These are phyloP conservation scores for Globisporangium apiculatum DNA, from an alignment of 352 stramenopile species.

Conservation along the genomic window DNA sequence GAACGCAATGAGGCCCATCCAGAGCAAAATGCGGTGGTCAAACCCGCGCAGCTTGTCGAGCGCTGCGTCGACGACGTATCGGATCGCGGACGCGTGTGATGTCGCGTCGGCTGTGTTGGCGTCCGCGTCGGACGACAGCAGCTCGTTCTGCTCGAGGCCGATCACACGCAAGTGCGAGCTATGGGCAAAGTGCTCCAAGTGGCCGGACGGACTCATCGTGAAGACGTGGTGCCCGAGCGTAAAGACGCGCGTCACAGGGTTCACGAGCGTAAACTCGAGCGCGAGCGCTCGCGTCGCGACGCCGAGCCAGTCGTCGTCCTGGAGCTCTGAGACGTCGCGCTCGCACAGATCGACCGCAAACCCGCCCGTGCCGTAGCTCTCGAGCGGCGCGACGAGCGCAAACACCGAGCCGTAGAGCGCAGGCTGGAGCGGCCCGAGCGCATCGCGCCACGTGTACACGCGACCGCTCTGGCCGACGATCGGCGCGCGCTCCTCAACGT, in stretches of 20 bases:
- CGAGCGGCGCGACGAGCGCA: constrained; percentile 29
- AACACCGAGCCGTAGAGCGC: constrained; percentile 53
- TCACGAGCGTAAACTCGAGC: constrained; percentile 84
- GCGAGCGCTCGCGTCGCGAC: constrained; percentile 73
- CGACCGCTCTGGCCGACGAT: constrained; percentile 39
- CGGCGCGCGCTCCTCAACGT: constrained; percentile 38
- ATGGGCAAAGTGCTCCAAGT: constrained; percentile 76
- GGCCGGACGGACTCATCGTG: constrained; percentile 68
- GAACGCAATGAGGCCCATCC: constrained; percentile 59
- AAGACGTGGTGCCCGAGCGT: constrained; percentile 84
- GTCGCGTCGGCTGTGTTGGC: too few species aligned
- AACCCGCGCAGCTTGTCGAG: constrained; percentile 23
- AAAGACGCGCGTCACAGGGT: constrained; percentile 85
- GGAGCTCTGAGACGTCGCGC: constrained; percentile 47
- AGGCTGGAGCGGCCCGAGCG: constrained; percentile 44
- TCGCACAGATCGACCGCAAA: constrained; percentile 75
- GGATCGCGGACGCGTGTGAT: too few species aligned
- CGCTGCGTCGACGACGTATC: neutral
- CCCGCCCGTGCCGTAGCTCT: constrained; percentile 56
- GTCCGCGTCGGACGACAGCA: constrained; percentile 3
- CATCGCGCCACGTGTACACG: constrained; percentile 62
- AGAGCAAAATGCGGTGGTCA: constrained; percentile 60
- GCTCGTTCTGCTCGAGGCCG: constrained; percentile 55
- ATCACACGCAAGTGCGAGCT: constrained; percentile 78
- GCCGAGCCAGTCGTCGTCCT: constrained; percentile 67